Conservation (phyloP, 2,329 filamentous ascomycete species). For the Catunica adiposa region DNA sequence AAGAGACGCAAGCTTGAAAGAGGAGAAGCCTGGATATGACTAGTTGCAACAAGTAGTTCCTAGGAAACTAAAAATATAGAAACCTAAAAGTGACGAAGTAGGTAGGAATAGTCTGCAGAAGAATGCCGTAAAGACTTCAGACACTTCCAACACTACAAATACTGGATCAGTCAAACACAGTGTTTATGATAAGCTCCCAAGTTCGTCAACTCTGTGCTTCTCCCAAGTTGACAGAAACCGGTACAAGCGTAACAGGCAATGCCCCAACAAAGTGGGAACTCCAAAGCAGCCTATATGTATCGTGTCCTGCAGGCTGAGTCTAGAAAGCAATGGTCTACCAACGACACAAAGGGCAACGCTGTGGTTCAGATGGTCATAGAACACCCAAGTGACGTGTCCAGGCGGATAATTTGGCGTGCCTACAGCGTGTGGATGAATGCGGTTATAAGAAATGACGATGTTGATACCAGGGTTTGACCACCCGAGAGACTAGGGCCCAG, state of each 20-base stretch:
- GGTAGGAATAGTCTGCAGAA: neutral
- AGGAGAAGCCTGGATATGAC: too few species aligned
- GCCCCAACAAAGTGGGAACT: too few species aligned
- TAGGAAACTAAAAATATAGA: neutral
- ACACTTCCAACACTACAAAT: neutral
- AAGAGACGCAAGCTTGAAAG: too few species aligned
- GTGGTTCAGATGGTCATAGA: neutral
- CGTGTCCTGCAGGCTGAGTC: too few species aligned
- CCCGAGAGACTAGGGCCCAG: neutral
- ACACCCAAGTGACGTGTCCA: neutral
- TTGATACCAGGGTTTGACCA: neutral
- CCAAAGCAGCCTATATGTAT: too few species aligned
- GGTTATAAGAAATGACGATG: conserved; percentile 6
- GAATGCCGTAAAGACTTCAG: neutral
- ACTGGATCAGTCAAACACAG: neutral
- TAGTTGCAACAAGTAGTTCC: neutral
- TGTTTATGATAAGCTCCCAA: neutral
- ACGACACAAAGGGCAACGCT: too few species aligned
- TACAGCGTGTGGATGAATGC: conserved; percentile 3
- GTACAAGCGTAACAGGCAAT: too few species aligned
- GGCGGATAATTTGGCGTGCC: neutral
- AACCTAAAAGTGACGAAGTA: neutral
- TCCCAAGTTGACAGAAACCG: too few species aligned
- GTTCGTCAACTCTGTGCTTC: neutral
- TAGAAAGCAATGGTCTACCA: too few species aligned